Conservation (phyloP, 2,329 filamentous ascomycete species). For the Fusarium torulosum region DNA sequence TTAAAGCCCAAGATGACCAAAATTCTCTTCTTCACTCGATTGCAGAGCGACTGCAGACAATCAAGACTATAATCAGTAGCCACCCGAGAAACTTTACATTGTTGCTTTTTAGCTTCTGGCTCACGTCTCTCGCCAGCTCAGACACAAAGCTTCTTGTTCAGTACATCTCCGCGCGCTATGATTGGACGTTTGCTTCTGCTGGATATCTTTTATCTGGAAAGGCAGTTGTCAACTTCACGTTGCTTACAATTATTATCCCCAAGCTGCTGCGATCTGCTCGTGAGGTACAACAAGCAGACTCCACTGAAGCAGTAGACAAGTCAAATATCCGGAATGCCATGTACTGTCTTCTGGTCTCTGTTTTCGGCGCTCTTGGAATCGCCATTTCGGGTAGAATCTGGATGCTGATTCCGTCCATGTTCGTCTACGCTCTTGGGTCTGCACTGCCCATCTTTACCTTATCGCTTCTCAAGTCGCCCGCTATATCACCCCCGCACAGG, state of each 20-base stretch:
- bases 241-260: slow-evolving; percentile 59
- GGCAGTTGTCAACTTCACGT: slow-evolving; percentile 61
- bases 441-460: slow-evolving; percentile 64
- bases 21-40: slow-evolving; percentile 35
- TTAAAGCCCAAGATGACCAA: slow-evolving; percentile 53
- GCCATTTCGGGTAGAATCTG: slow-evolving; percentile 55
- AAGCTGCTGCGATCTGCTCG: slow-evolving; percentile 48
- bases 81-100: slow-evolving; percentile 59
- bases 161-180: slow-evolving; percentile 64
- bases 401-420: slow-evolving; percentile 58
- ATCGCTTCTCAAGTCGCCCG: slow-evolving; percentile 61
- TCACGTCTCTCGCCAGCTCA: slow-evolving; percentile 63
- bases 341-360: slow-evolving; percentile 39
- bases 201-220: slow-evolving; percentile 63
- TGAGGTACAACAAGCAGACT: neutral
- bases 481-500: slow-evolving; percentile 45
- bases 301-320: slow-evolving; percentile 13
- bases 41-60: slow-evolving; percentile 39
- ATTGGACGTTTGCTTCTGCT: slow-evolving; percentile 60
- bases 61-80: slow-evolving; percentile 52
- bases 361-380: slow-evolving; percentile 59
- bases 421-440: slow-evolving; percentile 62
- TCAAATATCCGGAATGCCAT: slow-evolving; percentile 38
- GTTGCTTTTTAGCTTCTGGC: slow-evolving; percentile 59
- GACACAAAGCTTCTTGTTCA: slow-evolving; percentile 64